These are phyloP conservation scores for Omphalea diandra DNA, from an alignment of 441 rosid genomes.

Conservation along the genomic window DNA sequence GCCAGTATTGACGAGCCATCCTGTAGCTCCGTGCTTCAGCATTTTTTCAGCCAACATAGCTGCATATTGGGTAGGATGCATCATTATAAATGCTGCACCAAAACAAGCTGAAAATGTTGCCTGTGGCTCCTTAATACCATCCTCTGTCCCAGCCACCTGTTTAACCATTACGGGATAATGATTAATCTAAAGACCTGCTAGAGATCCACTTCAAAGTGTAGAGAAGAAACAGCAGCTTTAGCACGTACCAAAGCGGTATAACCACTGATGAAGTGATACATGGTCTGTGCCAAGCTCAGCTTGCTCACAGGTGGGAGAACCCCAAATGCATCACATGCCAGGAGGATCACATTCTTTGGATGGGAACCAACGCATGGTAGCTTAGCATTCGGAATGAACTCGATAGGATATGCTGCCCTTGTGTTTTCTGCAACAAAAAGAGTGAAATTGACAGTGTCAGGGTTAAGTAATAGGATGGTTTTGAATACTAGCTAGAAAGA, in stretches of 20 bases:
- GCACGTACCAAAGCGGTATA: constrained; percentile 76
- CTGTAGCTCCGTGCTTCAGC: constrained; percentile 89
- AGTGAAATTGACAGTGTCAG: neutral
- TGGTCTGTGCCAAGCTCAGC: constrained; percentile 81
- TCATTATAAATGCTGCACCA: constrained; percentile 95
- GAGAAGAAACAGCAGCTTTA: neutral
- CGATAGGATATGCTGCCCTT: constrained; percentile 91
- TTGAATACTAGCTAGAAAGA: neutral
- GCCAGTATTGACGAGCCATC: constrained; percentile 96
- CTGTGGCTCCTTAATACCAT: constrained; percentile 84
- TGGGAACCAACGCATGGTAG: constrained; percentile 92
- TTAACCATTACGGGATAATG: neutral
- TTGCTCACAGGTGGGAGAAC: constrained; percentile 99
- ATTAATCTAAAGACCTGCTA: neutral
- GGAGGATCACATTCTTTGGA: constrained; percentile 82
- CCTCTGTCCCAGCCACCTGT: constrained; percentile 94
- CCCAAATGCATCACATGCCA: constrained; percentile 96
- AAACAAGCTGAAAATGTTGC: constrained; percentile 97
- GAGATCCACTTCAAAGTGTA: neutral
- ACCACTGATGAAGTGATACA: constrained; percentile 98
- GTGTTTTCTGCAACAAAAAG: constrained; percentile 68
- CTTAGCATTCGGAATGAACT: constrained; percentile 88
- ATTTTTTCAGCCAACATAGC: constrained; percentile 95
- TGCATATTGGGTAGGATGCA: constrained; percentile 97
- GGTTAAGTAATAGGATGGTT: constrained; percentile 4